Evolutionary conservation across 2,329 filamentous ascomycete species (phyloP).

Genomic region (Cladosporium sp.): DNA sequence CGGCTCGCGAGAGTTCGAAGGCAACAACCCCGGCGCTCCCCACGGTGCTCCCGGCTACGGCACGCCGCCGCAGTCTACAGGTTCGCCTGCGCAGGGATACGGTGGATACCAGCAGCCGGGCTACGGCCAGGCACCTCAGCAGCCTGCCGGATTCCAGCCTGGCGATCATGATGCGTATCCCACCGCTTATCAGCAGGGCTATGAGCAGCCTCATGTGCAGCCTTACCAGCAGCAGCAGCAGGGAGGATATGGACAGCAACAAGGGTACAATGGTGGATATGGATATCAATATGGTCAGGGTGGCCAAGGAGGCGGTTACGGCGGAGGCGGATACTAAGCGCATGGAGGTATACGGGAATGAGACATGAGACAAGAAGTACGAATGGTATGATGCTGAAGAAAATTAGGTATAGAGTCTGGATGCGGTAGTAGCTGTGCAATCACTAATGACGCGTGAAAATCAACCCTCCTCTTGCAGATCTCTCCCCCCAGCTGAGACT

Average conservation of each 20-base stretch:
- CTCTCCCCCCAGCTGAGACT: too few species aligned
- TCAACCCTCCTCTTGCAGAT: too few species aligned
- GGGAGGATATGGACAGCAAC: conserved; percentile 15
- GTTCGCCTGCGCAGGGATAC: conserved; percentile 2
- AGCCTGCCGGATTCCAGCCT: conserved; percentile 24
- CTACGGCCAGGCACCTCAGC: conserved; percentile 13
- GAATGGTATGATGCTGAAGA: not conserved
- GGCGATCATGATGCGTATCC: conserved; percentile 26
- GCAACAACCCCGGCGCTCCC: not conserved
- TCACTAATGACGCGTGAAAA: too few species aligned
- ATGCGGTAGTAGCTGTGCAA: not conserved
- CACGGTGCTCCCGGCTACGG: conserved; percentile 1
- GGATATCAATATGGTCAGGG: conserved; percentile 15
- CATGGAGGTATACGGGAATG: not conserved
- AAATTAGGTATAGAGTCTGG: too few species aligned
- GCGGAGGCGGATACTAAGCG: conserved; percentile 9
- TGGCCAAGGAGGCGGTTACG: conserved; percentile 12
- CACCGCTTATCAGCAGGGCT: conserved; percentile 31
- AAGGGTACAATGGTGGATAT: conserved; percentile 11
- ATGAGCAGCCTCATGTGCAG: conserved; percentile 26
- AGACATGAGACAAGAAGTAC: not conserved
- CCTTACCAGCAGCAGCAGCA: conserved; percentile 15
- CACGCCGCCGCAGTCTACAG: conserved; percentile 1
- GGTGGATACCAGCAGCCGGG: conserved; percentile 8
- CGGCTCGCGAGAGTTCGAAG: conserved; percentile 3